Base-by-base conservation (phyloP, 2,329 filamentous ascomycete species). In the Mycosphaerelloides madeirae region DNA sequence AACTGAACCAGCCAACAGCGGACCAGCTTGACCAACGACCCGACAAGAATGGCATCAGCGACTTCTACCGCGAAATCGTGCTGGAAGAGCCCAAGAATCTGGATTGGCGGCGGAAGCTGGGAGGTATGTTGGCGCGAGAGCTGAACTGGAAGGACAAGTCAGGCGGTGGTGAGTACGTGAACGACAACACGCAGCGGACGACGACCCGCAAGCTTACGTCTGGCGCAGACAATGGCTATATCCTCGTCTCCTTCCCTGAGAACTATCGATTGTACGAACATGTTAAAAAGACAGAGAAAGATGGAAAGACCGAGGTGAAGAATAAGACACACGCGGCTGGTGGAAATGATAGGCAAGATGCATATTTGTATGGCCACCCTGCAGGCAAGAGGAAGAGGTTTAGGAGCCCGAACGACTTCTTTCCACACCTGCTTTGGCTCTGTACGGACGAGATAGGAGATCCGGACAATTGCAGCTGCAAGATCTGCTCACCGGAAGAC, bases 301-400 rank as follows among this genome's bases (percentile, higher is more conserved):
- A 72, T 38, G 65, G 65, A 29, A 65, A 67, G 49, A 62, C 57
- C 16, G 58, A 70, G 22, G 73, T 75, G 49, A 68, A 70, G 52
- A 65, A 68, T 59, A 70, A 73, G 61, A 74, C 69, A 40, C 68
- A 74, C 57, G 72, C 69, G 6, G 70, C 67, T 29, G 74, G 72
- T 28, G 71, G 68, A 9, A 74, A 73, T 49, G 75, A 78, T 56
- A 65, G 77, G 43, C 75, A 78, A 53, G 78, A 81, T 57, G 76
- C 76, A 25, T 81, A 80, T 52, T 67, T 81, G 5, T 81, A 80
- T 57, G 78, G 78, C 15, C 77, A 81, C 56, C 78, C 77, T 2
- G 64, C 70, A 35, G 78, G 77, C 13, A 68, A 73, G 14, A 75
- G 72, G 59, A 80, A 79, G 62, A 70, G 77, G 38, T 81, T 74